Base-by-base conservation (phyloP, 169 alveolate genomes). In the Cryptosporidium felis region DNA sequence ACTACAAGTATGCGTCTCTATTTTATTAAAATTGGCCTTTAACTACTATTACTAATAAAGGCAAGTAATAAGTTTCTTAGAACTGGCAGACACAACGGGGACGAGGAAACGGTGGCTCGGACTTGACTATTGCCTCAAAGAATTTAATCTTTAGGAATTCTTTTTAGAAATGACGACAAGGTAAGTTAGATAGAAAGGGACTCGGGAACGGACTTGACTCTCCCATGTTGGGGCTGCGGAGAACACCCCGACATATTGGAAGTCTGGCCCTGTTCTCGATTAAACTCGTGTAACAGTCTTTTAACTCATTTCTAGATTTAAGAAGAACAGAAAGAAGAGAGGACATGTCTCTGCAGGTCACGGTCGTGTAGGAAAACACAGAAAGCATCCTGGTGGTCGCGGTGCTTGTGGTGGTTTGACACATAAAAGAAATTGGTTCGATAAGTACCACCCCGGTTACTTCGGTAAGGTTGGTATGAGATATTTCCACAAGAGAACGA, bases 331-430 rank as follows among this genome's bases (percentile, higher is more conserved):
- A 85, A 97, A 97, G 94, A 92, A 94, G 95, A 93, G 99, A 90
- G 99, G 99, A 79, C 99, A 97, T 91, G 99, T 97, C 67, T 96
- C 99, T 34, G 95, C 94, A 49, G 99, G 99, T 56, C 98, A 97
- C 91, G 99, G 99, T 61, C 97, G 99, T 93, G 96, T 98, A 60
- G 99, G 99, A 51, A 98, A 97, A 89, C 99, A 97, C 95, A 96
- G 99, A 85, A 97, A 97, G 94, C 99, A 97, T 92, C 99, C 99
- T 30, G 99, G 99, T 74, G 99, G 99, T 85, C 96, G 99, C 88
- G 99, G 99, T 91, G 94, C 94, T 81, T 99, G 99, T 63, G 99
- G 99, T 79, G 99, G 99, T 80, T 65, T 90, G 94, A 97, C 94
- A 90, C 99, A 98, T 92, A 97, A 95, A 91, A 92, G 99, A 90